Evolutionary conservation across 768 basidiomycete genomes (phyloP).

Genomic region (Amanita fuliginea): DNA sequence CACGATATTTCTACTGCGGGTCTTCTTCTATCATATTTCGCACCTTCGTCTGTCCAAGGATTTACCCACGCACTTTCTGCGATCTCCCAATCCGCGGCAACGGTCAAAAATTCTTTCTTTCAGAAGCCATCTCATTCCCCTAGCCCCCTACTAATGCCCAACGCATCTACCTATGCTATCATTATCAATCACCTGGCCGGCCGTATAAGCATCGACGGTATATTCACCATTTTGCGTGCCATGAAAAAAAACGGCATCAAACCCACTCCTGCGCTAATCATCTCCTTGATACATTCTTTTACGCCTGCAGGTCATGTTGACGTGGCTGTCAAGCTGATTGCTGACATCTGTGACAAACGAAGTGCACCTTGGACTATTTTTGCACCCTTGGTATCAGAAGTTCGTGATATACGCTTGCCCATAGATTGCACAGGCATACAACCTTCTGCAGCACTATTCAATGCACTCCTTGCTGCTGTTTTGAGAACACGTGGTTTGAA

Average conservation of each 20-base stretch:
- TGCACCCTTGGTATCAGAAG: conserved; percentile 4
- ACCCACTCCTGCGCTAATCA: conserved; percentile 34
- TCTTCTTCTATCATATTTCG: conserved; percentile 39
- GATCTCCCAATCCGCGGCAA: not conserved
- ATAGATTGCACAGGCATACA: conserved; percentile 17
- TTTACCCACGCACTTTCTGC: not conserved
- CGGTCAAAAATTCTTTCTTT: not conserved
- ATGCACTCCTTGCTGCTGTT: conserved; percentile 44
- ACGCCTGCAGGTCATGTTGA: conserved; percentile 33
- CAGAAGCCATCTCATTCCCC: not conserved
- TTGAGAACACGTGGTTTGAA: conserved; percentile 38
- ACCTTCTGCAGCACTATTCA: conserved; percentile 42
- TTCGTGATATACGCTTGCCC: conserved; percentile 7
- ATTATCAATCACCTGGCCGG: conserved; percentile 46
- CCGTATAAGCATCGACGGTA: conserved; percentile 30
- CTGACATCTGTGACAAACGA: conserved; percentile 28
- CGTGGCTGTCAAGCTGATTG: conserved; percentile 41
- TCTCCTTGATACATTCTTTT: conserved; percentile 49
- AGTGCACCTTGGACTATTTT: not conserved
- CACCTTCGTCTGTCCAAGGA: conserved; percentile 14
- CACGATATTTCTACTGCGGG: conserved; percentile 37
- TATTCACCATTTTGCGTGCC: conserved; percentile 32
- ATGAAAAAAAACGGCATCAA: conserved; percentile 32
- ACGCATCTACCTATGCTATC: conserved; percentile 51
- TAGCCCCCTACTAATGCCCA: conserved; percentile 23